Conservation (phyloP, 768 basidiomycete genomes). For the Hypsizygus marmoreus region DNA sequence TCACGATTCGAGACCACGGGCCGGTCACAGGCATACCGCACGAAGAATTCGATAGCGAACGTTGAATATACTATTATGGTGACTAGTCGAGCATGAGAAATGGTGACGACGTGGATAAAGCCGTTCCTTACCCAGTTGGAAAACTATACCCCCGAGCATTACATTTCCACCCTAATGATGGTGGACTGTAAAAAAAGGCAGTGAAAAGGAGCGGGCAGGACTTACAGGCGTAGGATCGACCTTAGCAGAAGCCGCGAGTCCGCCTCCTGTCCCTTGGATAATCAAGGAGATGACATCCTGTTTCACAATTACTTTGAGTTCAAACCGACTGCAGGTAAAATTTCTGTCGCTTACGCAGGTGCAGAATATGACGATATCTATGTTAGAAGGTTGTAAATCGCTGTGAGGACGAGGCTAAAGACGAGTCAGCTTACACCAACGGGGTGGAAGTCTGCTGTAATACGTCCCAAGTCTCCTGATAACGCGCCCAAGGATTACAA, state of each 20-base stretch:
- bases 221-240: conserved; percentile 19
- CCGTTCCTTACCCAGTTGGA: conserved; percentile 48
- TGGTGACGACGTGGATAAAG: background rate
- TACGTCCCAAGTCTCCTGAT: conserved; percentile 42
- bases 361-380: conserved; percentile 42
- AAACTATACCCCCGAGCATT: conserved; percentile 64
- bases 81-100: conserved; percentile 24
- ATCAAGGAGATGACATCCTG: conserved; percentile 60
- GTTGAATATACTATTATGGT: conserved; percentile 43
- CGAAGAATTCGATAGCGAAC: conserved; percentile 46
- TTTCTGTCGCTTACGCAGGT: conserved; percentile 29
- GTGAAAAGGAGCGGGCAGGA: background rate
- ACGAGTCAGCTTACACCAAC: conserved; percentile 33
- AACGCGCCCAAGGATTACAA: conserved; percentile 52
- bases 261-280: conserved; percentile 69
- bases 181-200: background rate
- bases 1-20: conserved; percentile 28
- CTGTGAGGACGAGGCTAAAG: background rate
- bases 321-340: background rate
- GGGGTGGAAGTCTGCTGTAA: conserved; percentile 52
- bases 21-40: conserved; percentile 37
- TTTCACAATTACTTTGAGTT: background rate
- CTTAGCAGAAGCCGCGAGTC: conserved; percentile 43
- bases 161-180: conserved; percentile 25
- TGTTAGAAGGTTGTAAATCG: background rate